Evolutionary conservation across 805 yeast species (phyloP).

Genomic region (Barnettozyma populi): DNA sequence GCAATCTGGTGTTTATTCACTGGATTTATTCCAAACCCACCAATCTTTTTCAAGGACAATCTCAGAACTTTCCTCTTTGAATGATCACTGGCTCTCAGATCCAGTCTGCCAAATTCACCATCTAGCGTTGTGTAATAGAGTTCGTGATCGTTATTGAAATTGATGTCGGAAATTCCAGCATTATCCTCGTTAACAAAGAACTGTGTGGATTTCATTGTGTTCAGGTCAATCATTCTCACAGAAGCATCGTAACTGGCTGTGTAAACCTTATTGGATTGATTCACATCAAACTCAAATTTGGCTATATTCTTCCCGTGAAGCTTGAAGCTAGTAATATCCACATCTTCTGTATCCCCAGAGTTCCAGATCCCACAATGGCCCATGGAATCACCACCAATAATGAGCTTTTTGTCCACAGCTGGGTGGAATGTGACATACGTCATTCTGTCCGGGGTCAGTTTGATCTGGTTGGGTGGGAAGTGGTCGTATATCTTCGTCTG

Average conservation of each 20-base stretch:
- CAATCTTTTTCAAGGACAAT: constrained; percentile 86
- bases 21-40: constrained; percentile 83
- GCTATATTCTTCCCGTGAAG: constrained; percentile 76
- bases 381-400: constrained; percentile 83
- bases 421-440: constrained; percentile 79
- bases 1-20: constrained; percentile 58
- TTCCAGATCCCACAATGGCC: constrained; percentile 92
- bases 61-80: constrained; percentile 31
- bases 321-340: constrained; percentile 56
- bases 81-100: constrained; percentile 47
- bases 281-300: constrained; percentile 48
- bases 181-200: constrained; percentile 51
- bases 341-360: constrained; percentile 38
- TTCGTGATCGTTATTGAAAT: constrained; percentile 49
- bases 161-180: constrained; percentile 72
- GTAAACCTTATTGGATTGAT: constrained; percentile 48
- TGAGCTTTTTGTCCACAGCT: constrained; percentile 48
- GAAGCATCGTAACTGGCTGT: constrained; percentile 88
- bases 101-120: constrained; percentile 77
- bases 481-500: constrained; percentile 45
- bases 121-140: constrained; percentile 70
- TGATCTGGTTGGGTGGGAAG: constrained; percentile 65
- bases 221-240: constrained; percentile 64
- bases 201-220: constrained; percentile 53
- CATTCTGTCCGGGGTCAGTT: constrained; percentile 64